Base-by-base conservation (phyloP, 2,329 filamentous ascomycete species). In the Sarocladium oryzae region DNA sequence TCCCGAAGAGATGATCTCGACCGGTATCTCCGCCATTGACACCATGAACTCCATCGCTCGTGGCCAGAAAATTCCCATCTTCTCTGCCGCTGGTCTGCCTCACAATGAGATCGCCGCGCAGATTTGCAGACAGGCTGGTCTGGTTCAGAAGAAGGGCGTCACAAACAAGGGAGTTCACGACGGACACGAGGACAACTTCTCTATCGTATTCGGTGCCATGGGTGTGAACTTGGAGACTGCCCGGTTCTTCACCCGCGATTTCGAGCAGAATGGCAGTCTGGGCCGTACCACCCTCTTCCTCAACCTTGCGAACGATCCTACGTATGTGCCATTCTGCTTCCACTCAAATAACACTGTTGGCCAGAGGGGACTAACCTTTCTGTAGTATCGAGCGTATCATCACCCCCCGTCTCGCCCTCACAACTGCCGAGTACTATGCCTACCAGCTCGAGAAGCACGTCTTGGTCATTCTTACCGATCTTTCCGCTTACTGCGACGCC, bases 391-490 rank as follows among this genome's bases (percentile, higher is more conserved):
- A 99, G 74, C 93, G 93, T 85, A 99, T 99, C 68, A 99, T 99
- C 68, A 99, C 93, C 51, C 93, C 93, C 69, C 93, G 93, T 82
- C 87, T 99, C 55, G 93, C 93, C 51, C 82, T 99, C 58, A 99
- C 93, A 48, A 99, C 95, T 23, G 93, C 93, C 71, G 93, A 99
- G 74, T 99, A 99, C 82, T 99, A 97, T 72, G 93, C 93, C 67
- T 99, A 99, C 77, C 93, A 99, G 74, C 84, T 99, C 60, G 93
- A 99, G 82, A 99, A 99, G 83, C 93, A 99, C 82, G 93, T 99
- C 56, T 74, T 99, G 58, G 93, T 99, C 66, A 99, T 99, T 71
- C 84, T 99, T 67, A 99, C 95, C 51, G 93, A 99, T 80, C 76
- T 99, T 61, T 93, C 93, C 1, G 90, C 93, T 48, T 99, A 99